phyloP scores from a whole-genome alignment of 306 rosid genomes.

The Prosopis cineraria region DNA sequence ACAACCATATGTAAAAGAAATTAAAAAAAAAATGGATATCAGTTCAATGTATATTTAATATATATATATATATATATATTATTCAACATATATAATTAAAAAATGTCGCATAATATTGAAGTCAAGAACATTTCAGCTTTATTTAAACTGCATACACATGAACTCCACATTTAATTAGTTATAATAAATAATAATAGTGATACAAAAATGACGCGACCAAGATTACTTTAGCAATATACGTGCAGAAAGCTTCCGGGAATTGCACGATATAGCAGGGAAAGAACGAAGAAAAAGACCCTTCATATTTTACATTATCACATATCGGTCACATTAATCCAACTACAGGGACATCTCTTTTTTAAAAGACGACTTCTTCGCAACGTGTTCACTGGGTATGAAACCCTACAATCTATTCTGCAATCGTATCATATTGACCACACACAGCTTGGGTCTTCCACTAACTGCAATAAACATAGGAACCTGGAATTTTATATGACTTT shows the following conservation, averaged over 20 bases:
- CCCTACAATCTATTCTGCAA: not conserved
- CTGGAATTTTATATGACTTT: not conserved
- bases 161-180: not conserved
- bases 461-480: not conserved
- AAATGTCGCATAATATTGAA: too few species aligned
- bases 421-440: not conserved
- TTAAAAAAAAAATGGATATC: too few species aligned
- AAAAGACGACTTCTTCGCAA: not conserved
- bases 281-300: not conserved
- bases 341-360: not conserved
- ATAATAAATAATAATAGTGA: not conserved
- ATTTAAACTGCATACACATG: not conserved
- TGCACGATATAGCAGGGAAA: not conserved
- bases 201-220: not conserved
- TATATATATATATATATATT: too few species aligned
- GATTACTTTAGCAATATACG: not conserved
- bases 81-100: too few species aligned
- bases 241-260: not conserved
- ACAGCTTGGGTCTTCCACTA: not conserved
- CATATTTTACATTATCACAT: not conserved
- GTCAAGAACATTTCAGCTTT: too few species aligned
- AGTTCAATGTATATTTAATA: not conserved
- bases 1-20: not conserved
- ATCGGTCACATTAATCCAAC: not conserved
- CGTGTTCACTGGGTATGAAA: not conserved